Evolutionary conservation across 495 filamentous ascomycete genomes (phyloP).

Genomic region (Hyphodiscus hymeniophilus): DNA sequence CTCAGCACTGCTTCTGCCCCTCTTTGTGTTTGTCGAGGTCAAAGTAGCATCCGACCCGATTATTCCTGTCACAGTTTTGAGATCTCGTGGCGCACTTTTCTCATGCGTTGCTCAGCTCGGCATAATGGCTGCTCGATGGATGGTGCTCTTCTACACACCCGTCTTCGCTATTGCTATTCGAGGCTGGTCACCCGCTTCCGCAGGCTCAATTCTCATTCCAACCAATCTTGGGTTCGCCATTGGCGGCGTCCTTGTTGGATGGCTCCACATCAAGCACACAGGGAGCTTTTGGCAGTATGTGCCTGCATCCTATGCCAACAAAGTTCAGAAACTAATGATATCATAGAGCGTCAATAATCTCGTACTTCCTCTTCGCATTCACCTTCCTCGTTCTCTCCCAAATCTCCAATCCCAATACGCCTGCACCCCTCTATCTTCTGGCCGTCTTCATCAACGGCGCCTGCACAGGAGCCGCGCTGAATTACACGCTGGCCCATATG

Average conservation of each 20-base stretch:
- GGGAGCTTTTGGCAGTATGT: constrained; percentile 55
- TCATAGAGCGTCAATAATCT: constrained; percentile 35
- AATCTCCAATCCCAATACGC: constrained; percentile 10
- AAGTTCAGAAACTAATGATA: not conserved
- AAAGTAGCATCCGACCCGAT: constrained; percentile 53
- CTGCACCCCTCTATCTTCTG: constrained; percentile 36
- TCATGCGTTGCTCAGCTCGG: constrained; percentile 60
- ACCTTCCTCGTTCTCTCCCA: constrained; percentile 14
- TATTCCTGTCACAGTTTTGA: constrained; percentile 57
- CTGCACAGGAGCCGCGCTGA: constrained; percentile 60
- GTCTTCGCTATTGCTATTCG: constrained; percentile 65
- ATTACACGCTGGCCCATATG: constrained; percentile 70
- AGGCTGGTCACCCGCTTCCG: constrained; percentile 52
- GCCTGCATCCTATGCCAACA: too few relatives aligned
- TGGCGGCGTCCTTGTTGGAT: constrained; percentile 61
- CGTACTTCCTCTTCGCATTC: constrained; percentile 13
- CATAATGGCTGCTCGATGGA: constrained; percentile 71
- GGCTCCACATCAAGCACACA: constrained; percentile 57
- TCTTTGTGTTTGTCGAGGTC: constrained; percentile 56
- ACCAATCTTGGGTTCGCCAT: constrained; percentile 68
- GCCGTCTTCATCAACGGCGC: constrained; percentile 58
- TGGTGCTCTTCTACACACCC: constrained; percentile 68
- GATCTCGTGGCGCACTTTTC: constrained; percentile 53
- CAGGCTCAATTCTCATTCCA: constrained; percentile 64
- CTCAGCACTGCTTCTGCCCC: constrained; percentile 40